Evolutionary conservation across 2,329 filamentous ascomycete species (phyloP).

Genomic region (Magnaporthales sp.): DNA sequence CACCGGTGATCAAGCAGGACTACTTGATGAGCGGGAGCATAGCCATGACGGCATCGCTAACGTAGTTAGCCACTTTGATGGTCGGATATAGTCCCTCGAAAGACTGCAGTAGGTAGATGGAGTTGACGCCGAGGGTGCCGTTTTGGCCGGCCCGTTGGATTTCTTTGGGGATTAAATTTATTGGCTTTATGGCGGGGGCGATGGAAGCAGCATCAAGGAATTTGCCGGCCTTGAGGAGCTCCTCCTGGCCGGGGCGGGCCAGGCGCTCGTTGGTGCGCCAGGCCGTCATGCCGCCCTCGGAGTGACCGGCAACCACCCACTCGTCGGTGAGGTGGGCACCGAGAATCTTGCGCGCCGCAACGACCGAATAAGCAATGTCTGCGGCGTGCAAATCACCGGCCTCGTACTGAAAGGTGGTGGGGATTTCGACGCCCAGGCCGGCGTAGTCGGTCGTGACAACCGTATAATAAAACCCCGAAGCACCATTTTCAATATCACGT

Average conservation of each 20-base stretch:
- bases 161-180: constrained; percentile 9
- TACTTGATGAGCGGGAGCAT: constrained; percentile 7
- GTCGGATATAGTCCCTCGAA: constrained; percentile 9
- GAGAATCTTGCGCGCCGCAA: constrained; percentile 11
- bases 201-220: constrained; percentile 10
- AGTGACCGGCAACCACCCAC: constrained; percentile 15
- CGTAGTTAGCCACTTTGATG: constrained; percentile 11
- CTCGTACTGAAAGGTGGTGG: constrained; percentile 13
- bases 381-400: constrained; percentile 13
- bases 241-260: constrained; percentile 7
- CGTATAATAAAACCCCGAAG: too few species aligned
- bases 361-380: constrained; percentile 10
- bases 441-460: constrained; percentile 10
- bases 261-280: constrained; percentile 17
- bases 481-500: too few species aligned
- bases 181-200: constrained; percentile 9
- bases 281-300: constrained; percentile 16
- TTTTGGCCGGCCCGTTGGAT: constrained; percentile 6
- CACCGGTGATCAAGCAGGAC: constrained; percentile 10
- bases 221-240: constrained; percentile 6
- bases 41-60: constrained; percentile 7
- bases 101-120: constrained; percentile 12
- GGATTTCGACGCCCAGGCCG: constrained; percentile 10
- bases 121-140: constrained; percentile 5
- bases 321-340: constrained; percentile 10